phyloP scores from a whole-genome alignment of 768 basidiomycete species.

The Hygrocybe punicea region DNA sequence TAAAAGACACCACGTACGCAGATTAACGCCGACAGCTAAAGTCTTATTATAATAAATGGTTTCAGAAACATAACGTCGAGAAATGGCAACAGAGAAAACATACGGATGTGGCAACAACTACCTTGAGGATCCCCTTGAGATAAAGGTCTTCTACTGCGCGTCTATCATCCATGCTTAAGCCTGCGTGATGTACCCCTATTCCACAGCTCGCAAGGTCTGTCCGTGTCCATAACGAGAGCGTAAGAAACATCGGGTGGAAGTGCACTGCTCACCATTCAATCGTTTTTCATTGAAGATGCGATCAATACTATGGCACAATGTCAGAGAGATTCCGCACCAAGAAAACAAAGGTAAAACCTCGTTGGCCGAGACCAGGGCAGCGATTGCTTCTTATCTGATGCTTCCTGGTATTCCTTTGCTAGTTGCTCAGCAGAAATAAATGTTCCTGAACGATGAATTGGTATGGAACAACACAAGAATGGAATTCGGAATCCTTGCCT shows the following conservation, averaged over 20 bases:
- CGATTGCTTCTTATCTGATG: conserved; percentile 43
- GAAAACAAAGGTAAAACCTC: conserved; percentile 36
- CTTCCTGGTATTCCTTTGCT: conserved; percentile 64
- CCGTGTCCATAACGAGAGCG: background rate
- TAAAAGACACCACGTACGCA: conserved; percentile 54
- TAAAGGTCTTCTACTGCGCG: conserved; percentile 71
- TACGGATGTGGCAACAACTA: conserved; percentile 84
- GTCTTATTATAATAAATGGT: conserved; percentile 51
- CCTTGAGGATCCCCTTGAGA: conserved; percentile 54
- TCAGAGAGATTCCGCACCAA: background rate
- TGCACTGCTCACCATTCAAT: conserved; percentile 49
- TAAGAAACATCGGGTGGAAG: background rate
- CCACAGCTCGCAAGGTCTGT: conserved; percentile 68
- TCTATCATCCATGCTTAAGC: conserved; percentile 71
- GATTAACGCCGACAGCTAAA: conserved; percentile 92
- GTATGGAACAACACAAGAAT: background rate
- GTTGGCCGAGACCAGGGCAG: conserved; percentile 69
- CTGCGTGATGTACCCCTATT: conserved; percentile 91
- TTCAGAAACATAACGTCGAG: background rate
- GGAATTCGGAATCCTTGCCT: conserved; percentile 41
- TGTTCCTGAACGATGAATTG: conserved; percentile 39
- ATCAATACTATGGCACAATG: conserved; percentile 43
- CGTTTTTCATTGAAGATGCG: conserved; percentile 64
- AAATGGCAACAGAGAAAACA: conserved; percentile 21
- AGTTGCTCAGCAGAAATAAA: conserved; percentile 72